Conservation (phyloP, 2,329 filamentous ascomycete genomes). For the Colletotrichum noveboracense region DNA sequence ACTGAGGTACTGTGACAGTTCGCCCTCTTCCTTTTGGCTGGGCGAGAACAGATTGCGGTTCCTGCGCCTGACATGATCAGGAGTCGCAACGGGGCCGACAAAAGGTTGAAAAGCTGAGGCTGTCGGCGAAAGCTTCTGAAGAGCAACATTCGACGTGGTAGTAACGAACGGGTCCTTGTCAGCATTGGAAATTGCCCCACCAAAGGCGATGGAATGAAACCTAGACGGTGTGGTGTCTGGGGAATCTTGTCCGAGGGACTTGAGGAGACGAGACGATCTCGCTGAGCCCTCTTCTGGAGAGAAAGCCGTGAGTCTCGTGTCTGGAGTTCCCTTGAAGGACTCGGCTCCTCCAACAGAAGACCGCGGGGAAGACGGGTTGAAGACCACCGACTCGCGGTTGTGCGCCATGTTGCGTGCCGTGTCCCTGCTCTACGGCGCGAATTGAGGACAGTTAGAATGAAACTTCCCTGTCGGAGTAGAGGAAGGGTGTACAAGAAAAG, state of each 20-base stretch:
- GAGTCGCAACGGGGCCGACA: conserved; percentile 12
- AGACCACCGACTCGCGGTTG: conserved; percentile 18
- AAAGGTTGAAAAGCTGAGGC: conserved; percentile 67
- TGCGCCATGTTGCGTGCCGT: background rate
- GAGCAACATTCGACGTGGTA: conserved; percentile 31
- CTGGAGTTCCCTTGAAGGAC: conserved; percentile 67
- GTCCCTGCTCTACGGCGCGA: background rate
- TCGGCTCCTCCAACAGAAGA: conserved; percentile 58
- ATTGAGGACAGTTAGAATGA: background rate
- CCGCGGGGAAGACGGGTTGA: conserved; percentile 53
- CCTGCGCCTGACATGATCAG: background rate
- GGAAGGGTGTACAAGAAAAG: background rate
- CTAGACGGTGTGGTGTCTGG: conserved; percentile 33
- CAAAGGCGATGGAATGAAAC: conserved; percentile 29
- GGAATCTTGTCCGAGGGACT: conserved; percentile 33
- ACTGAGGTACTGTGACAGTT: conserved; percentile 6
- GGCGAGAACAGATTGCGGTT: background rate
- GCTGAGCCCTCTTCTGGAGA: conserved; percentile 63
- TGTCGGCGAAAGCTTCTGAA: conserved; percentile 65
- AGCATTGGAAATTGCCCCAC: conserved; percentile 25
- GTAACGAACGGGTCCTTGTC: conserved; percentile 63
- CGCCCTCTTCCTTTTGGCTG: background rate
- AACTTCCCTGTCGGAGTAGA: background rate
- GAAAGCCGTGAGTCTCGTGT: conserved; percentile 67
- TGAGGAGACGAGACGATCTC: conserved; percentile 45